Evolutionary conservation across 148 eudicot species (phyloP), one percentile per base, ranked within the genome.

Genomic region (Silene uniflora): DNA sequence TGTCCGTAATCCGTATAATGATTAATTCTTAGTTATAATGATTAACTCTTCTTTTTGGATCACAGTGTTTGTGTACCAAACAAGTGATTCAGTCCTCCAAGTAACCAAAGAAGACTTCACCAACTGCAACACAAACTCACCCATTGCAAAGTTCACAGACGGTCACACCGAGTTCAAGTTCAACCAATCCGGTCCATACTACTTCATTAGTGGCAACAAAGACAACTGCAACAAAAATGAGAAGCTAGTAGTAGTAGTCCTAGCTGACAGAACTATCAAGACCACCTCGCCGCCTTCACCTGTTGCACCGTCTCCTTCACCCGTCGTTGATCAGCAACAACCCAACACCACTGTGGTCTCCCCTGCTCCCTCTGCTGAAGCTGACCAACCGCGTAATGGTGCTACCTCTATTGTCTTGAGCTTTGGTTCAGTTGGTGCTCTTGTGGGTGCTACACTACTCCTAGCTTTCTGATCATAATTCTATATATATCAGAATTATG

Each of bases 121-220:
- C 67, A 91, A 75, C 27, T 93, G 98, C 93, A 90, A 78, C 79
- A 82, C 91, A 64, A 83, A 55, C 52, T 52, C 84, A 22, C 88
- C 89, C 24, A 64, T 91, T 7, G 79, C 68, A 6, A 88, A 87
- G 65, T 82, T 64, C 81, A 79, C 82, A 0, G 91, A 91, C 59
- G 98, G 98, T 0, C 89, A 87, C 84, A 89, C 95, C 2, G 88
- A 78, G 39, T 73, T 82, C 84, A 86, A 85, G 73, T 76, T 93
- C 72, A 58, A 67, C 52, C 78, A 85, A 14, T 91, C 98, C 3
- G 98, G 98, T 3, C 90, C 94, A 19, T 72, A 82, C 83, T 93
- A 89, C 87, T 93, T 93, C 94, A 88, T 93, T 23, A 91, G 97
- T 62, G 97, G 98, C 17, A 81, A 87, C 61, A 75, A 81, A 58